Percentiles rank a stretch among this genome's conserved stretches.
Evolutionary conservation across 306 rosid genomes (phyloP).

Genomic region (Acacia melanoxylon): DNA sequence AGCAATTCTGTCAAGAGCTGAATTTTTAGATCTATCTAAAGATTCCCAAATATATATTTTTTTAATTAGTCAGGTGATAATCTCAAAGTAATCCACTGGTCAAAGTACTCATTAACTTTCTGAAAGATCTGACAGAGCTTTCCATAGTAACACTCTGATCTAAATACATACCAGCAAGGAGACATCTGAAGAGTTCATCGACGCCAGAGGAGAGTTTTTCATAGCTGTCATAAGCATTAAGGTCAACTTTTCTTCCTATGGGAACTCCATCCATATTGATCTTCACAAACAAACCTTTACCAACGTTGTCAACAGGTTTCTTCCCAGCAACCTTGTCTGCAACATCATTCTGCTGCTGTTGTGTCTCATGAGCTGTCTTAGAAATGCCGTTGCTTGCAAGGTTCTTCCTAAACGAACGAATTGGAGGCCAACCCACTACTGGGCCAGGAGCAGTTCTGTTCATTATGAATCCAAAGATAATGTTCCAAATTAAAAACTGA

Average conservation of each 20-base stretch:
- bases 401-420: slow-evolving; percentile 90
- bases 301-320: slow-evolving; percentile 39
- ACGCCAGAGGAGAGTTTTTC: slow-evolving; percentile 74
- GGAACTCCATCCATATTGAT: slow-evolving; percentile 99
- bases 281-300: slow-evolving; percentile 85
- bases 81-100: background rate
- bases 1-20: too few relatives aligned
- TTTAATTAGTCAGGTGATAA: background rate
- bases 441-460: slow-evolving; percentile 93
- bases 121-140: background rate
- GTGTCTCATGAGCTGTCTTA: slow-evolving; percentile 54
- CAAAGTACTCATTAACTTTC: background rate
- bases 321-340: slow-evolving; percentile 45
- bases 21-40: background rate
- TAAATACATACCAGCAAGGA: slow-evolving; percentile 67
- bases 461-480: slow-evolving; percentile 23
- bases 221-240: slow-evolving; percentile 73
- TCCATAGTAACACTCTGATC: background rate
- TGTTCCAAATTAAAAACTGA: slow-evolving; percentile 12
- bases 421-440: slow-evolving; percentile 99
- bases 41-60: background rate
- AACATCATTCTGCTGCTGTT: slow-evolving; percentile 1
- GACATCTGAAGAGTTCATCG: slow-evolving; percentile 81
- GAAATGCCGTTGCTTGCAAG: slow-evolving; percentile 62
- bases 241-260: slow-evolving; percentile 92